phyloP scores from a whole-genome alignment of 129 eudicot genomes.

The Flaveria bidentis region DNA sequence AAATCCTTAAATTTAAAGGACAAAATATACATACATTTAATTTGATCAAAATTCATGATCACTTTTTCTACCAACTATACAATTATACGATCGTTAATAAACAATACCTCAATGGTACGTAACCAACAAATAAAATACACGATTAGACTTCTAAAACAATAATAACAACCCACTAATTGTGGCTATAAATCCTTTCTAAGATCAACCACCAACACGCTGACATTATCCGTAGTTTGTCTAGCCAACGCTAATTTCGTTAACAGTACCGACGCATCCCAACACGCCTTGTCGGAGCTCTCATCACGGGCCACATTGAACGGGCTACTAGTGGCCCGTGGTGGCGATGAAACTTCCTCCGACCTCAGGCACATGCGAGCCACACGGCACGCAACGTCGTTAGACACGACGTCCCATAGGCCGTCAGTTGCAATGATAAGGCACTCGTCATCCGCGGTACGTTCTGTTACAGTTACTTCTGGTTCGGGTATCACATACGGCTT shows the following conservation, averaged over 20 bases:
- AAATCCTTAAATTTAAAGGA: no score
- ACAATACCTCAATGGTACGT: neutral
- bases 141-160: neutral
- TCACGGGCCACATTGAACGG: conserved; percentile 40
- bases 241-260: conserved; percentile 92
- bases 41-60: no score
- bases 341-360: conserved; percentile 48
- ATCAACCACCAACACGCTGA: conserved; percentile 87
- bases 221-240: conserved; percentile 75
- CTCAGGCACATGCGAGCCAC: conserved; percentile 42
- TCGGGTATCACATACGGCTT: conserved; percentile 27
- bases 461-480: conserved; percentile 4
- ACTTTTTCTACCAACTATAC: neutral
- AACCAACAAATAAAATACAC: conserved; percentile 12
- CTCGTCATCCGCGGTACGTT: neutral
- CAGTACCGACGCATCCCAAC: conserved; percentile 83
- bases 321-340: conserved; percentile 50
- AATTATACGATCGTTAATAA: neutral
- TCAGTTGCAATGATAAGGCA: neutral
- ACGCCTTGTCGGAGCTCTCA: conserved; percentile 85
- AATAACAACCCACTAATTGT: neutral
- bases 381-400: neutral
- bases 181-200: conserved; percentile 43
- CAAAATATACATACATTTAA: no score
- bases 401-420: conserved; percentile 5